Conservation (phyloP, 176 grass and related monocot species). For the Typha latifolia region DNA sequence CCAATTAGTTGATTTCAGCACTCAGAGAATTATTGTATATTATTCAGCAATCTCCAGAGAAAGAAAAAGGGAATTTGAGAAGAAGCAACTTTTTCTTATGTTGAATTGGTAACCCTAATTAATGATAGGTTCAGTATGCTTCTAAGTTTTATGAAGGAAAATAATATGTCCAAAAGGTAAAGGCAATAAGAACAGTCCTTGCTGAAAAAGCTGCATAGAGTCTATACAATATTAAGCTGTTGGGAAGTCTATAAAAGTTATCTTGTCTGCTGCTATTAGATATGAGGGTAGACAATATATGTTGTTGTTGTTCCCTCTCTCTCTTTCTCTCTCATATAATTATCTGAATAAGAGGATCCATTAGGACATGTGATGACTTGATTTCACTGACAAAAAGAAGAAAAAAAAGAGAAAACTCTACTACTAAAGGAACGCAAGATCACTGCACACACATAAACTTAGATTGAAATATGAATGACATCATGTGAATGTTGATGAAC, state of each 20-base stretch:
- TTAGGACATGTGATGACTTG: neutral
- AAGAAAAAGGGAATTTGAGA: no score
- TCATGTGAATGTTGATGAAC: neutral
- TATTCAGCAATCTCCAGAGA: no score
- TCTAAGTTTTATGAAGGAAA: no score
- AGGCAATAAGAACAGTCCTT: neutral
- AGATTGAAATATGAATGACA: neutral
- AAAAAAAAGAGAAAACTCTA: neutral
- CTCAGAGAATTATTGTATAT: no score
- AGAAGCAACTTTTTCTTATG: no score
- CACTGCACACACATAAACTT: neutral
- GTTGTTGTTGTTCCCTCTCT: neutral
- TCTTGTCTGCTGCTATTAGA: constrained; percentile 1
- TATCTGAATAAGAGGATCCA: neutral
- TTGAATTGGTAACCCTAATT: no score
- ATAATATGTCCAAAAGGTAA: neutral
- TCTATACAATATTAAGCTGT: neutral
- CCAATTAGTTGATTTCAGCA: no score
- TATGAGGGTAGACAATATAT: neutral
- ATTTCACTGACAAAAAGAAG: neutral
- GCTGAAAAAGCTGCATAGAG: neutral
- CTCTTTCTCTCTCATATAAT: neutral
- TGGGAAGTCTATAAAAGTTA: neutral
- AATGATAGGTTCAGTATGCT: no score
- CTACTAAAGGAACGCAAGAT: neutral